Evolutionary conservation across 352 stramenopile species (phyloP), one percentile per base, ranked within the genome.

Genomic region (Phytophthora syringae): DNA sequence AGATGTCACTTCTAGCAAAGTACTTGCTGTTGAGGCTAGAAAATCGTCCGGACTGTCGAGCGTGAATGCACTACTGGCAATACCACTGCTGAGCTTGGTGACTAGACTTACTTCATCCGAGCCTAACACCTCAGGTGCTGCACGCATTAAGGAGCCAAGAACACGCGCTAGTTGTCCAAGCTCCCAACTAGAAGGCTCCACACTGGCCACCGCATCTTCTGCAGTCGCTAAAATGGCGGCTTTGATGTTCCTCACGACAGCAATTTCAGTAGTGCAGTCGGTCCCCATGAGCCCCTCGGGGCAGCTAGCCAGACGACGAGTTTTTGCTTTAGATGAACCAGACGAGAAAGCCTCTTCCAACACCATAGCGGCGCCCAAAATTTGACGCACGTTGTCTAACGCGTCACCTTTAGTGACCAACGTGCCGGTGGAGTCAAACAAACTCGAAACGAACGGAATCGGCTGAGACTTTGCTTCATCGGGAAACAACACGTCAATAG

Each of bases 131-230:
- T 67, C 59, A 1, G 77, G 56, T 0, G 81, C 70, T 1, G 72
- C 70, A 30, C 79, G 61, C 18, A 86, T 60, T 6, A 92, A 60
- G 1, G 74, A 86, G 2, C 73, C 55, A 10, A 88, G 48, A 10
- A 90, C 77, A 7, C 72, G 60, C 5, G 76, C 79, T 52, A 88
- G 80, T 36, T 90, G 86, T 2, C 71, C 75, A 13, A 94, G 79
- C 2, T 69, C 70, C 1, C 71, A 77, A 1, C 54, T 70, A 13
- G 72, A 86, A 1, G 80, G 72, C 44, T 94, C 77, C 3, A 79
- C 54, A 0, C 64, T 47, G 12, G 55, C 52, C 0, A 77, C 57
- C 1, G 77, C 54, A 2, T 10, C 55, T 3, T 61, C 61, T 0
- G 92, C 66, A 0, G 71, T 83, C 2, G 69, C 44, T 15, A 94